phyloP scores from a whole-genome alignment of 148 eudicot species.

The Cornus suecica region DNA sequence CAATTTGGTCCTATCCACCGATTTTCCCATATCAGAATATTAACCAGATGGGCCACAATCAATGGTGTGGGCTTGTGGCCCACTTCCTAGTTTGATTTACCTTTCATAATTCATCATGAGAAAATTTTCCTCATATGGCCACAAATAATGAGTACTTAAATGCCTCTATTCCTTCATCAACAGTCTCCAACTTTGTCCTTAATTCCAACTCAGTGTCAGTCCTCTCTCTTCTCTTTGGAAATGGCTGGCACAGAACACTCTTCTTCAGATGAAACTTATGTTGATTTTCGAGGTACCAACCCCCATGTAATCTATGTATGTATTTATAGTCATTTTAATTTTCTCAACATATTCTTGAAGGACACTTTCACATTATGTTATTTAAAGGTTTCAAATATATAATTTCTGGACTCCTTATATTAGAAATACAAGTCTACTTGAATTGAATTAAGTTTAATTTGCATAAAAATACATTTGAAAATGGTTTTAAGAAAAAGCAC shows the following conservation, averaged over 20 bases:
- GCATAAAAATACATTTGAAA: no score
- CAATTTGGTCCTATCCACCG: no score
- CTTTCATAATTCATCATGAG: no score
- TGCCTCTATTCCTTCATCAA: not conserved
- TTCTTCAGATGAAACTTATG: constrained; percentile 20
- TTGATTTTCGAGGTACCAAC: constrained; percentile 17
- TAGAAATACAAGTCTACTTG: not conserved
- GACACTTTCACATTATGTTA: not conserved
- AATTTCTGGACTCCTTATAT: not conserved
- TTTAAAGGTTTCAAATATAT: no score
- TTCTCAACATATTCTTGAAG: not conserved
- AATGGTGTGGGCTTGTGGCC: no score
- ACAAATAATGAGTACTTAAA: no score
- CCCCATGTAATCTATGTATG: not conserved
- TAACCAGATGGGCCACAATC: no score
- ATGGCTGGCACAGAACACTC: constrained; percentile 27
- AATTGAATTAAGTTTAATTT: not conserved
- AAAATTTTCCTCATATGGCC: no score
- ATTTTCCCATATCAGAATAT: no score
- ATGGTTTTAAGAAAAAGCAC: no score
- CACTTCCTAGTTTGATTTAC: no score
- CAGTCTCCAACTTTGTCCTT: not conserved
- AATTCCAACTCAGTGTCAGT: not conserved
- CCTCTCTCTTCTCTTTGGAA: not conserved
- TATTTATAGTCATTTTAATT: not conserved